phyloP scores from a whole-genome alignment of 129 eudicot species.

The Ambrosia trifida region DNA sequence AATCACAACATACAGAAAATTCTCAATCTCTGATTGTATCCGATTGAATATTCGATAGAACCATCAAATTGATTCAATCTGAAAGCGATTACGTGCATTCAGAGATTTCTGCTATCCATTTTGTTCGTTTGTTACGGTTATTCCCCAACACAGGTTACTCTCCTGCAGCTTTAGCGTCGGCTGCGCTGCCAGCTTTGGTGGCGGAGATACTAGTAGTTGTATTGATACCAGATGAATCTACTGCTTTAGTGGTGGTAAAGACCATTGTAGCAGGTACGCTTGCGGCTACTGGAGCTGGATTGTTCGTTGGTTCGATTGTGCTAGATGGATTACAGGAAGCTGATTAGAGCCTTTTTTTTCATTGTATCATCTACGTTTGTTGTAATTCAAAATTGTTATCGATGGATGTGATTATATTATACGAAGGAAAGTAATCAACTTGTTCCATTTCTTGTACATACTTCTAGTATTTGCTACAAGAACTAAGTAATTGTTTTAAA shows the following conservation, averaged over 20 bases:
- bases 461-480: not conserved
- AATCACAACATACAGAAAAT: too few relatives aligned
- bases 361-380: slow-evolving; percentile 18
- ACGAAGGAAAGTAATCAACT: not conserved
- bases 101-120: too few relatives aligned
- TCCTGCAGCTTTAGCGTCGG: slow-evolving; percentile 81
- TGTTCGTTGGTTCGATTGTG: slow-evolving; percentile 75
- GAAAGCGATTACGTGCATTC: too few relatives aligned
- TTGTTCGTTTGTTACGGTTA: too few relatives aligned
- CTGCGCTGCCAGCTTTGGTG: slow-evolving; percentile 60
- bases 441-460: not conserved
- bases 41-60: too few relatives aligned
- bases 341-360: slow-evolving; percentile 44
- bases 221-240: slow-evolving; percentile 75
- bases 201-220: slow-evolving; percentile 63
- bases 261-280: slow-evolving; percentile 54
- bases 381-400: slow-evolving; percentile 14
- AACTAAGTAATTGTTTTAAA: not conserved
- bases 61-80: too few relatives aligned
- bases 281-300: slow-evolving; percentile 65
- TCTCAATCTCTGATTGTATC: too few relatives aligned
- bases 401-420: slow-evolving; percentile 13
- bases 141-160: too few relatives aligned
- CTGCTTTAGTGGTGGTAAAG: slow-evolving; percentile 63
- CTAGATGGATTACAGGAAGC: slow-evolving; percentile 92